A percentile compares a stretch with the other conserved stretches of the same genome.
Conservation (phyloP, 768 basidiomycete genomes). For the Suillus lakei region DNA sequence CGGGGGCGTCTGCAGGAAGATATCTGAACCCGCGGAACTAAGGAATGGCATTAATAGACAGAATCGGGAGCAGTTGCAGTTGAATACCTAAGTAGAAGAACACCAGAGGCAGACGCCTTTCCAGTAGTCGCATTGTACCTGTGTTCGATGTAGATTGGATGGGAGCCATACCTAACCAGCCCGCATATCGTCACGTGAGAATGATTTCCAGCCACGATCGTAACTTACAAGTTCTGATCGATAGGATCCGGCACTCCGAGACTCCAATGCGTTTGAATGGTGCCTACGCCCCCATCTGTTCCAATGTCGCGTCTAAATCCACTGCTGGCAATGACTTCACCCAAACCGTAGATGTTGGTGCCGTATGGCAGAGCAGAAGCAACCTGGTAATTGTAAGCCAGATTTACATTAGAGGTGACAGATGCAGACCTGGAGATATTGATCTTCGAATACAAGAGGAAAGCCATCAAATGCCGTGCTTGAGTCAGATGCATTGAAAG, state of each 20-base stretch:
- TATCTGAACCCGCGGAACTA: conserved; percentile 75
- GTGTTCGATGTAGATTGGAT: conserved; percentile 76
- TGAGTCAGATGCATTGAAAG: conserved; percentile 43
- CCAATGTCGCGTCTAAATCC: conserved; percentile 69
- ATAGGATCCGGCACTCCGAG: conserved; percentile 65
- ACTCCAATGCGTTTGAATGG: conserved; percentile 72
- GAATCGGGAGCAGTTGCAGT: background rate
- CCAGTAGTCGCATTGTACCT: conserved; percentile 57
- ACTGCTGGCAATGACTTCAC: conserved; percentile 72
- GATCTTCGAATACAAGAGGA: conserved; percentile 72
- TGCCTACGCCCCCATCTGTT: conserved; percentile 51
- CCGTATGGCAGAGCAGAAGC: conserved; percentile 66
- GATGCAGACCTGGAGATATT: conserved; percentile 63
- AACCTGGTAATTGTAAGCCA: conserved; percentile 40
- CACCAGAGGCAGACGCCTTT: conserved; percentile 69
- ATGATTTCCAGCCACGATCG: background rate
- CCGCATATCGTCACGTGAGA: background rate
- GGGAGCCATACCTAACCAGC: conserved; percentile 64
- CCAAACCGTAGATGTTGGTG: conserved; percentile 79
- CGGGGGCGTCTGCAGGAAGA: conserved; percentile 65
- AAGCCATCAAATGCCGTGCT: conserved; percentile 60
- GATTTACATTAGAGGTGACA: background rate
- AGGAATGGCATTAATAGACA: conserved; percentile 11
- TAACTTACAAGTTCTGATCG: conserved; percentile 67
- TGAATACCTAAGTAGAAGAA: conserved; percentile 70